These are phyloP conservation scores for Paramecium pentaurelia DNA, from an alignment of 73 alveolate species.

Conservation along the genomic window DNA sequence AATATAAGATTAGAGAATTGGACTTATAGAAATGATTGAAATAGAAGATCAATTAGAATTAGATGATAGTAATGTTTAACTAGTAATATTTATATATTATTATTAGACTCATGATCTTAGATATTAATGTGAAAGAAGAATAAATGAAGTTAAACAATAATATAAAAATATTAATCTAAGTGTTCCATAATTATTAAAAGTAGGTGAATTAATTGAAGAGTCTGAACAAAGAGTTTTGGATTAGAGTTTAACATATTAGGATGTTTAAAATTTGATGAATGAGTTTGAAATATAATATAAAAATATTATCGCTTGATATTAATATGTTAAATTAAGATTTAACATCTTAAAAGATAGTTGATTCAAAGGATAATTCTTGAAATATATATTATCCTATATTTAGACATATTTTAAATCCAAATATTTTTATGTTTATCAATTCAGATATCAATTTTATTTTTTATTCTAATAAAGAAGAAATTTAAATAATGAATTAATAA, in stretches of 20 bases:
- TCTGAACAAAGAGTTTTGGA: neutral
- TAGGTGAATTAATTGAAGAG: neutral
- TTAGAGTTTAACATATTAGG: neutral
- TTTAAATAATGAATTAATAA: no score
- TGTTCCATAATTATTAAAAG: neutral
- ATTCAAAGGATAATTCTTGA: neutral
- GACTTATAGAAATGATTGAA: neutral
- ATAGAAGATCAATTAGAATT: neutral
- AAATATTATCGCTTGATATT: neutral
- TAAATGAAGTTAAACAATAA: neutral
- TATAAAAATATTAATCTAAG: neutral
- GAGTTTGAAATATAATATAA: neutral
- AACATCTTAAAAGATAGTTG: no score
- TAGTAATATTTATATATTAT: neutral
- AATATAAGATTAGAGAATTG: neutral
- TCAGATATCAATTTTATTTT: no score
- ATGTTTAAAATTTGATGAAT: neutral
- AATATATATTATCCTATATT: no score
- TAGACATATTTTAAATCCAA: no score
- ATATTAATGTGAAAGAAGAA: neutral
- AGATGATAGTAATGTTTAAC: neutral
- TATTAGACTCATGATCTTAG: neutral
- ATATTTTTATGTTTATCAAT: no score
- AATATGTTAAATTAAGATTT: neutral
- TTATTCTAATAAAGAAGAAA: no score